Evolutionary conservation across 1,139 yeast species (phyloP).

Genomic region (Suhomyces bolitotheri): DNA sequence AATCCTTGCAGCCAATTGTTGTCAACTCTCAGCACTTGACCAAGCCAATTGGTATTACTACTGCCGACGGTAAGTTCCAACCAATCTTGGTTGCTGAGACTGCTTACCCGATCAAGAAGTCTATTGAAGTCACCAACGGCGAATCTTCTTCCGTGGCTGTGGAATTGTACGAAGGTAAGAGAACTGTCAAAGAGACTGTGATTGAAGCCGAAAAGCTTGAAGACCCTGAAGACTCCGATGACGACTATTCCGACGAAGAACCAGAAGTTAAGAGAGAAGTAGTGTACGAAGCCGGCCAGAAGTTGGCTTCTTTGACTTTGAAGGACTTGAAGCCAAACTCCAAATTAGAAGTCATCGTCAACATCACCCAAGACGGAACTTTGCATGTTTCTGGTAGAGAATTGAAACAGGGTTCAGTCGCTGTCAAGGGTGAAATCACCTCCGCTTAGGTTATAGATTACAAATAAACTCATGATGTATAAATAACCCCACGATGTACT

Average conservation of each 20-base stretch:
- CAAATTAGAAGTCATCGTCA: slow-evolving; percentile 75
- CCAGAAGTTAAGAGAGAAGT: slow-evolving; percentile 77
- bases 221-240: slow-evolving; percentile 48
- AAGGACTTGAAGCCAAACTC: slow-evolving; percentile 69
- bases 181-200: slow-evolving; percentile 74
- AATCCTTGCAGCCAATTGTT: slow-evolving; percentile 82
- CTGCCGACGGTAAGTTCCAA: slow-evolving; percentile 68
- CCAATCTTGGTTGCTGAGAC: slow-evolving; percentile 82
- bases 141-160: slow-evolving; percentile 60
- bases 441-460: slow-evolving; percentile 13
- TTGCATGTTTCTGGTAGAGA: slow-evolving; percentile 85
- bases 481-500: not conserved
- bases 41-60: slow-evolving; percentile 83
- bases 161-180: slow-evolving; percentile 82
- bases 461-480: too few species aligned
- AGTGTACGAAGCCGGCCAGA: slow-evolving; percentile 70
- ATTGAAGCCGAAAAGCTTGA: slow-evolving; percentile 57
- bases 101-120: slow-evolving; percentile 86
- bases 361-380: slow-evolving; percentile 81
- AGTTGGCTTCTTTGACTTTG: slow-evolving; percentile 77
- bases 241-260: slow-evolving; percentile 49
- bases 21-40: slow-evolving; percentile 85
- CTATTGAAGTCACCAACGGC: slow-evolving; percentile 65
- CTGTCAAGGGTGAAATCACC: slow-evolving; percentile 51
- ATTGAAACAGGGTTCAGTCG: slow-evolving; percentile 63